Evolutionary conservation across 1,284 basidiomycete species (phyloP).

Genomic region (Ceratobasidium sp.): DNA sequence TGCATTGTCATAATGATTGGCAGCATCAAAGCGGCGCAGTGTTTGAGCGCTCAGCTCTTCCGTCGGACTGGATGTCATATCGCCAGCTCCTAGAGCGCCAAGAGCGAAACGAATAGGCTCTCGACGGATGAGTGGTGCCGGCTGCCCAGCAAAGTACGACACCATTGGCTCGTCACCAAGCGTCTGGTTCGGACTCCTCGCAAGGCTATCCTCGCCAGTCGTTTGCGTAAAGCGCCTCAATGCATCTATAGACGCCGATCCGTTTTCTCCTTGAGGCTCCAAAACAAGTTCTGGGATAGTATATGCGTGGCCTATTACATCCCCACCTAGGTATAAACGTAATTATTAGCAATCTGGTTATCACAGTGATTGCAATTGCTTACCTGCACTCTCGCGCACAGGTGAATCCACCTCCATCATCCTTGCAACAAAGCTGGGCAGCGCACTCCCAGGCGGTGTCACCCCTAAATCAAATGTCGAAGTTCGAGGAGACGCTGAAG

Average conservation of each 20-base stretch:
- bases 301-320: slow-evolving; percentile 1
- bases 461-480: slow-evolving; percentile 36
- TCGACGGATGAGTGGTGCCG: slow-evolving; percentile 10
- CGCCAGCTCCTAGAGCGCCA: neutral
- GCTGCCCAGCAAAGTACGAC: slow-evolving; percentile 17
- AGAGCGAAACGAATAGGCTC: slow-evolving; percentile 22
- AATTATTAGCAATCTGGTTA: neutral
- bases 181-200: neutral
- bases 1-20: neutral
- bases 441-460: slow-evolving; percentile 31
- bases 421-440: slow-evolving; percentile 35
- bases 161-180: neutral
- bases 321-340: neutral
- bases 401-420: slow-evolving; percentile 41
- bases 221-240: slow-evolving; percentile 17
- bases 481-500: slow-evolving; percentile 28
- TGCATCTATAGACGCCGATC: slow-evolving; percentile 25
- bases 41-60: slow-evolving; percentile 7
- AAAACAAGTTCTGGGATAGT: slow-evolving; percentile 29
- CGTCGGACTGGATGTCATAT: neutral
- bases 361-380: neutral
- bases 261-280: slow-evolving; percentile 19
- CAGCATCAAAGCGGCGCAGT: neutral
- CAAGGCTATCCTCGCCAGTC: neutral
- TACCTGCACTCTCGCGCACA: slow-evolving; percentile 30